These are phyloP conservation scores for Alisma plantagoaquatica DNA, from an alignment of 106 monocot genomes.

Conservation along the genomic window DNA sequence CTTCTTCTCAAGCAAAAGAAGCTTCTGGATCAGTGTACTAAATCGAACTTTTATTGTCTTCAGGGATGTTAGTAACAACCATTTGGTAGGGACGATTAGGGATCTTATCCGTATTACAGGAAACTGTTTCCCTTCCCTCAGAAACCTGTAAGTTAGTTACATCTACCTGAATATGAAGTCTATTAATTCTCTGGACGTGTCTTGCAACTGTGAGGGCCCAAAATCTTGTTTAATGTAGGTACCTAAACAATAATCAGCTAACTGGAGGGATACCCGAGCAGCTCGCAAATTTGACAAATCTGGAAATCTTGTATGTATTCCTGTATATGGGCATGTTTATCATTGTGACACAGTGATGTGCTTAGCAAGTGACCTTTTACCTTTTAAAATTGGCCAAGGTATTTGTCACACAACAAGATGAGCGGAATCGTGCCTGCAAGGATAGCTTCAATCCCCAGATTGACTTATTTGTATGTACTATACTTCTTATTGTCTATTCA, in stretches of 20 bases:
- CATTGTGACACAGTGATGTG: neutral
- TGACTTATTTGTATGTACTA: conserved; percentile 80
- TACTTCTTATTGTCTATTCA: neutral
- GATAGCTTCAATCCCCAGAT: conserved; percentile 67
- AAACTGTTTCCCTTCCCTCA: conserved; percentile 78
- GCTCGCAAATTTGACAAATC: conserved; percentile 80
- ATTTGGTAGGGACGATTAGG: conserved; percentile 73
- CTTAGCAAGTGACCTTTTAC: neutral
- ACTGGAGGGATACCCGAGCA: conserved; percentile 92
- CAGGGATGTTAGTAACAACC: conserved; percentile 93
- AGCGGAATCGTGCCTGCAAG: conserved; percentile 66
- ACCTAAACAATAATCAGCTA: conserved; percentile 81
- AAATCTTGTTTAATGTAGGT: conserved; percentile 30
- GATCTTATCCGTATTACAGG: conserved; percentile 74
- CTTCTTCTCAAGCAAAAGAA: too few relatives aligned
- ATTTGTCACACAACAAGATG: conserved; percentile 88
- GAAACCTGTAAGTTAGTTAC: conserved; percentile 65
- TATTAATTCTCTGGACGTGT: too few relatives aligned
- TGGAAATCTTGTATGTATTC: conserved; percentile 49
- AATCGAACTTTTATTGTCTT: neutral
- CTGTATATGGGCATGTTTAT: neutral
- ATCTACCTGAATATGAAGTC: neutral
- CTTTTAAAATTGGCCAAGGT: too few relatives aligned
- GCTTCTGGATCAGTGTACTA: too few relatives aligned
- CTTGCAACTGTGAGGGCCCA: neutral